phyloP scores from a whole-genome alignment of 208 protist genomes.

The Trypanosoma melophagium region DNA sequence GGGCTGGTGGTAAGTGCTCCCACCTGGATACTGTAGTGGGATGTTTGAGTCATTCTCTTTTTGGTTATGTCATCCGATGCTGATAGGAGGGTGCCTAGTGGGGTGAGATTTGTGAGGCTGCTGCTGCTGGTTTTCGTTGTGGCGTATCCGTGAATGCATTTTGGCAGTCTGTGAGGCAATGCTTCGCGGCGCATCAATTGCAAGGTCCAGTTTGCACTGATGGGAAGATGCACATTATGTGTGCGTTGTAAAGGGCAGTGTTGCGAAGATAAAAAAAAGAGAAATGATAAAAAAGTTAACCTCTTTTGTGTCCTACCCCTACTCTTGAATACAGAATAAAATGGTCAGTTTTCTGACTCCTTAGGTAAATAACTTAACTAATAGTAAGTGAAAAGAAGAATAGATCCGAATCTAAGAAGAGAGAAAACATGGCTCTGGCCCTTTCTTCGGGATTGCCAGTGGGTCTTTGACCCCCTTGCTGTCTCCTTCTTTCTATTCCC shows the following conservation, averaged over 20 bases:
- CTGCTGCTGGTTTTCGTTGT: neutral
- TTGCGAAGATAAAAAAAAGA: neutral
- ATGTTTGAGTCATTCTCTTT: neutral
- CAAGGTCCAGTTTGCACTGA: too few relatives aligned
- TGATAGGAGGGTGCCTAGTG: neutral
- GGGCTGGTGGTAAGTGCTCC: neutral
- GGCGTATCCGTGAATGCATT: too few relatives aligned
- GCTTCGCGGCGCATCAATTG: too few relatives aligned
- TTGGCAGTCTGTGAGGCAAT: too few relatives aligned
- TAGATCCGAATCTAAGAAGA: too few relatives aligned
- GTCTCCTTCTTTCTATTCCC: too few relatives aligned
- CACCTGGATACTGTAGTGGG: neutral
- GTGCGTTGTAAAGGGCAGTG: neutral
- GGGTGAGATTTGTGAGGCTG: neutral
- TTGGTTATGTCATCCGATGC: neutral
- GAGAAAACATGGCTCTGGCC: too few relatives aligned
- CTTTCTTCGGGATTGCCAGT: too few relatives aligned
- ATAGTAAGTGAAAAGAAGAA: too few relatives aligned
- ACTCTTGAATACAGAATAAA: neutral
- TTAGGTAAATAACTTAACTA: neutral
- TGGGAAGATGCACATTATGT: too few relatives aligned
- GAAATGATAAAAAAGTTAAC: slow-evolving; percentile 5
- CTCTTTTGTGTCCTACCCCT: neutral
- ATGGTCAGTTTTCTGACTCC: slow-evolving; percentile 2
- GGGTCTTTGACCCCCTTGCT: too few relatives aligned